Base-by-base conservation (phyloP, 257 asterid species). In the Fraxinus quadrangulata region DNA sequence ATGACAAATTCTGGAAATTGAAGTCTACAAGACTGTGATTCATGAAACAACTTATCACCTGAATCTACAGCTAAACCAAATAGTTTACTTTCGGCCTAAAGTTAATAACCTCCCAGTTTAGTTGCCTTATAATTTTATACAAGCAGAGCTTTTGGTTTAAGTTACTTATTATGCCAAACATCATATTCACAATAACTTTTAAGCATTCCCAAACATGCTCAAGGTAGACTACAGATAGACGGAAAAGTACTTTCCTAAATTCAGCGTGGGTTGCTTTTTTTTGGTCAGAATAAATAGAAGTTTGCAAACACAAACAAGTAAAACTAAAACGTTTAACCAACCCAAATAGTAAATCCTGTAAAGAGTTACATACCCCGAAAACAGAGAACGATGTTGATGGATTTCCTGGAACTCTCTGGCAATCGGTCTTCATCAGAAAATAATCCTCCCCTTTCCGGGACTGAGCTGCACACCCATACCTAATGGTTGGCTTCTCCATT, bases 371-470 rank as follows among this genome's bases (percentile, higher is more conserved):
- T 89, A 93, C 98, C 74, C 90, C 96, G 40, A 93, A 92, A 49
- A 93, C 96, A 7, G 96, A 89, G 85, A 89, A 92, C 0, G 92
- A 81, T 1, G 98, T 82, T 0, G 95, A 92, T 79, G 96, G 92
- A 84, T 89, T 88, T 65, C 95, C 93, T 0, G 86, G 81, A 76
- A 90, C 89, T 82, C 95, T 89, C 68, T 82, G 92, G 87, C 98
- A 91, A 80, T 91, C 98, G 0, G 97, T 83, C 79, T 81, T 93
- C 70, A 84, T 87, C 51, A 93, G 86, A 75, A 89, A 85, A 83
- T 81, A 93, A 82, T 93, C 98, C 75, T 93, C 97, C 76, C 98
- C 97, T 84, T 92, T 92, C 54, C 86, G 86, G 17, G 96, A 88
- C 79, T 90, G 96, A 77, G 89, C 90, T 63, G 96, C 90, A 85